phyloP scores from a whole-genome alignment of 306 rosid genomes.

The Pterocarpus macrocarpus region DNA sequence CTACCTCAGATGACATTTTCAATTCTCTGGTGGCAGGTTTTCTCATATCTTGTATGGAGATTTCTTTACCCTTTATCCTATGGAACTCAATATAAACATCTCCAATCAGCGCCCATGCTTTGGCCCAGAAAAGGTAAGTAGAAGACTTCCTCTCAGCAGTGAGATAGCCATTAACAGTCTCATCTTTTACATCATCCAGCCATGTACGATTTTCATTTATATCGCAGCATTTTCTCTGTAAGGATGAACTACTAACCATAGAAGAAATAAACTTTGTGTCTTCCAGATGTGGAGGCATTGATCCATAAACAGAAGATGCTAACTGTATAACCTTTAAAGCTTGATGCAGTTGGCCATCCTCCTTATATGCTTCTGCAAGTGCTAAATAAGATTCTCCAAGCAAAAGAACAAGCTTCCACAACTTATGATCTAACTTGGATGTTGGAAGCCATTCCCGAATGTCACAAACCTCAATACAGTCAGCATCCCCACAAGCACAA shows the following conservation, averaged over 20 bases:
- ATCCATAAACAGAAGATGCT: constrained; percentile 94
- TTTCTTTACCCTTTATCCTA: constrained; percentile 58
- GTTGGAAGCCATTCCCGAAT: constrained; percentile 96
- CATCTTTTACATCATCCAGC: constrained; percentile 52
- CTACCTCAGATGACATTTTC: constrained; percentile 91
- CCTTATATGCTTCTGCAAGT: constrained; percentile 89
- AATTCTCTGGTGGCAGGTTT: constrained; percentile 68
- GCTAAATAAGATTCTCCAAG: constrained; percentile 98
- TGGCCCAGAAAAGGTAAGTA: constrained; percentile 91
- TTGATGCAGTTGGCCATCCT: constrained; percentile 82
- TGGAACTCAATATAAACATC: constrained; percentile 87
- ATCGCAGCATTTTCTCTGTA: constrained; percentile 51
- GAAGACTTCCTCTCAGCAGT: constrained; percentile 72
- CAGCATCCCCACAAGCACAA: constrained; percentile 97
- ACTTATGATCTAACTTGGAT: constrained; percentile 85
- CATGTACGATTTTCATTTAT: constrained; percentile 54
- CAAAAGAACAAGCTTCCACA: constrained; percentile 97
- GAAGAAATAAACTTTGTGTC: constrained; percentile 89
- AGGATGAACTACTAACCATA: constrained; percentile 67
- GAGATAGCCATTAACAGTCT: constrained; percentile 53
- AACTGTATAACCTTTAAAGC: constrained; percentile 88
- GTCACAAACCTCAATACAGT: constrained; percentile 97
- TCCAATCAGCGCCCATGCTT: constrained; percentile 91
- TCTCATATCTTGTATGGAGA: constrained; percentile 58
- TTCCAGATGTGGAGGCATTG: constrained; percentile 94